Evolutionary conservation across 1,284 basidiomycete species (phyloP).

Genomic region (Rhodotorula sp.): DNA sequence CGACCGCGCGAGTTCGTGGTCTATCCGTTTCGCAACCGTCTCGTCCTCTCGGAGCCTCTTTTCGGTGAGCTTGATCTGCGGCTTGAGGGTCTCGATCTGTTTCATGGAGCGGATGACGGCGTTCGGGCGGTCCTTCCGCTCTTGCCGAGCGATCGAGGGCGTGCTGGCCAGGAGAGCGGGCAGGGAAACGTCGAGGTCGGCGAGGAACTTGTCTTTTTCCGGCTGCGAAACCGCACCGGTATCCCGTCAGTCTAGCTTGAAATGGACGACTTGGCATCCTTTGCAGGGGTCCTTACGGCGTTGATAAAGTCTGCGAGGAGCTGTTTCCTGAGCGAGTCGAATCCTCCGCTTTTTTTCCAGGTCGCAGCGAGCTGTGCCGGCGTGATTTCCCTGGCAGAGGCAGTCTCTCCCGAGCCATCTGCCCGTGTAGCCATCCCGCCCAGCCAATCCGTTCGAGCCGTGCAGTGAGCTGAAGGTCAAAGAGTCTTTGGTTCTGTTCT

Average conservation of each 20-base stretch:
- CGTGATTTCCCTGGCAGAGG: conserved; percentile 4
- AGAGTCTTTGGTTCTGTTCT: no score
- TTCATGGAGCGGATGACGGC: conserved; percentile 9
- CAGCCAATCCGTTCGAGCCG: background rate
- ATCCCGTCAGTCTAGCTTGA: background rate
- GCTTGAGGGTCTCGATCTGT: background rate
- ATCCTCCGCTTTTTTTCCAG: conserved; percentile 24
- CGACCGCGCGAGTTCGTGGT: conserved; percentile 1
- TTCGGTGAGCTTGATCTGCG: background rate
- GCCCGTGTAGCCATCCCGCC: background rate
- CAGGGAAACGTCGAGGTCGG: conserved; percentile 24
- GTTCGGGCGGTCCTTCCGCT: conserved; percentile 15
- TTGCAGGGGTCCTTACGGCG: background rate
- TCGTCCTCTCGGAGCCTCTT: background rate
- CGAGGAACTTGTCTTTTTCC: conserved; percentile 19
- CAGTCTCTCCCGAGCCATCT: background rate
- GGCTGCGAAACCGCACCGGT: background rate
- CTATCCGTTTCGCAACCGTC: background rate
- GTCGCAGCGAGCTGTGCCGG: conserved; percentile 17
- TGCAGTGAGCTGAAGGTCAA: background rate
- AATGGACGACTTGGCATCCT: conserved; percentile 13
- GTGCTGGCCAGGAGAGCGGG: conserved; percentile 9
- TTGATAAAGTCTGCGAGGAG: conserved; percentile 26
- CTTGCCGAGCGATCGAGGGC: conserved; percentile 5
- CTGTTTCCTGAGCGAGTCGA: conserved; percentile 25